These are phyloP conservation scores for Fistulifera solaris DNA, from an alignment of 108 stramenopile species.

Conservation along the genomic window DNA sequence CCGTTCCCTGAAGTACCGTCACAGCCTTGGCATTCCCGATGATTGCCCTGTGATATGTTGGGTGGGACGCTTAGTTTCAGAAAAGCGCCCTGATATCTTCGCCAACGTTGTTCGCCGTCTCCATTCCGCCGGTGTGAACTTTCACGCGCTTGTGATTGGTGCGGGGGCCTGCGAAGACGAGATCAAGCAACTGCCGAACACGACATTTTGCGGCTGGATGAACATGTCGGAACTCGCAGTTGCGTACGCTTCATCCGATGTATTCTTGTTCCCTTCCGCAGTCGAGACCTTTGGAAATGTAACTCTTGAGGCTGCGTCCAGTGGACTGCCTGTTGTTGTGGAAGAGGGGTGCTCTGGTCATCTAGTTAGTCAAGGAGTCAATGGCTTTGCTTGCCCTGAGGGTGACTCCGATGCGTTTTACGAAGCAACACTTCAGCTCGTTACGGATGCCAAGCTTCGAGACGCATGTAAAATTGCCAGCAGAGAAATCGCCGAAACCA, in stretches of 20 bases:
- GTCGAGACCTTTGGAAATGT: constrained; percentile 84
- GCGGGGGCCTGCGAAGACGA: constrained; percentile 40
- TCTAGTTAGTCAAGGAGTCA: constrained; percentile 40
- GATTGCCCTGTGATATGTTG: constrained; percentile 47
- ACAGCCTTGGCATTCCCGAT: constrained; percentile 36
- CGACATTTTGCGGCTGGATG: constrained; percentile 54
- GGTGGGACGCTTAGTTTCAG: constrained; percentile 65
- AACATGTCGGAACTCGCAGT: constrained; percentile 41
- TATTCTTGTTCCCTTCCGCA: constrained; percentile 74
- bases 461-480: constrained; percentile 19
- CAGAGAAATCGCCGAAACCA: constrained; percentile 18
- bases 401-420: constrained; percentile 40
- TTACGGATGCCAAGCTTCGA: constrained; percentile 23
- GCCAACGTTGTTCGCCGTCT: constrained; percentile 32
- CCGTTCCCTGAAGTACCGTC: constrained; percentile 34
- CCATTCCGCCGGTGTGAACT: constrained; percentile 15
- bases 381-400: constrained; percentile 38
- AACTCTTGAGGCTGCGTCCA: constrained; percentile 75
- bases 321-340: constrained; percentile 74
- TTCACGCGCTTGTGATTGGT: constrained; percentile 53
- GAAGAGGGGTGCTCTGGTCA: constrained; percentile 59
- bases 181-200: constrained; percentile 35
- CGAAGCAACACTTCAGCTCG: constrained; percentile 27
- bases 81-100: constrained; percentile 63
- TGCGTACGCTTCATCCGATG: constrained; percentile 66